These are phyloP conservation scores for Brettanomyces sp. DNA, from an alignment of 805 yeast genomes.

Conservation along the genomic window DNA sequence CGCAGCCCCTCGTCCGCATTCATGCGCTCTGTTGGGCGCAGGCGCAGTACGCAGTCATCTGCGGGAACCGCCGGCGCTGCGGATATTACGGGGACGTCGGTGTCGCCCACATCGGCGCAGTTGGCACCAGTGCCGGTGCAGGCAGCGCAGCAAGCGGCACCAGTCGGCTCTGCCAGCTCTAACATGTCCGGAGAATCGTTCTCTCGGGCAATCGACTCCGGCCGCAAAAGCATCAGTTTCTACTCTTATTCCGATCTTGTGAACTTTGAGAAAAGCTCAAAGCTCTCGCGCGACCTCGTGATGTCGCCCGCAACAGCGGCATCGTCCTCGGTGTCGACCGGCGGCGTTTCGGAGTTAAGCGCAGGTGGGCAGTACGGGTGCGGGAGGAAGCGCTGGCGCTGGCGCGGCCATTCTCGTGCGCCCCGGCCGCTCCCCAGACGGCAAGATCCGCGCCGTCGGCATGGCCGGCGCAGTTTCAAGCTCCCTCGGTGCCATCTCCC, in stretches of 20 bases:
- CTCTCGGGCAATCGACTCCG: background rate
- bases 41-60: background rate
- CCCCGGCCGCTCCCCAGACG: background rate
- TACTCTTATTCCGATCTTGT: constrained; percentile 25
- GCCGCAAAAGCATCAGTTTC: constrained; percentile 22
- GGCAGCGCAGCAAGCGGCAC: no score
- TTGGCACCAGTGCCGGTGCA: no score
- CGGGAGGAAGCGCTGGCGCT: no score
- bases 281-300: constrained; percentile 2
- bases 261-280: constrained; percentile 16
- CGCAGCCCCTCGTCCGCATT: background rate
- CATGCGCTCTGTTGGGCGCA: background rate
- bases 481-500: background rate
- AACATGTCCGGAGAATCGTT: background rate
- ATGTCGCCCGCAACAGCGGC: constrained; percentile 3
- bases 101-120: no score
- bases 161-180: background rate
- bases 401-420: background rate
- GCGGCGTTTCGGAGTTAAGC: background rate
- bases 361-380: background rate
- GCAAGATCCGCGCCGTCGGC: background rate
- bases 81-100: background rate
- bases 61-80: background rate
- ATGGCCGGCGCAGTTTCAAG: background rate
- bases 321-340: background rate